These are phyloP conservation scores for Allium cepa DNA, from an alignment of 106 monocot species.

Conservation along the genomic window DNA sequence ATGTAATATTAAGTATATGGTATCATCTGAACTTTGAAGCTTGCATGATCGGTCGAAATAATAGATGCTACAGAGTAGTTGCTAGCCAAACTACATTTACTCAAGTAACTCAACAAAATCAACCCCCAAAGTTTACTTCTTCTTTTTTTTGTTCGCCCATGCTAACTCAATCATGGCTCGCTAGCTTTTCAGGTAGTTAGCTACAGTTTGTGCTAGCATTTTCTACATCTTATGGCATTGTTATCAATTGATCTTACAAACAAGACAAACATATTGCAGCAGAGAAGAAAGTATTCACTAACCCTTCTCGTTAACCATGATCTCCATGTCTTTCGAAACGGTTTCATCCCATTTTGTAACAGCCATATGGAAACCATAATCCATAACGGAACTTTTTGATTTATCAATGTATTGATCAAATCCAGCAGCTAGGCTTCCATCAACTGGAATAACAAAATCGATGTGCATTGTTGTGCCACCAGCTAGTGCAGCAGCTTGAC, in stretches of 20 bases:
- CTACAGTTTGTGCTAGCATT: no score
- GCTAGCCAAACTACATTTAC: no score
- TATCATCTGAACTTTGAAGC: no score
- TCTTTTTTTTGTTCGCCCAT: no score
- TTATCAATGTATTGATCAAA: constrained; percentile 67
- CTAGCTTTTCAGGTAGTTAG: no score
- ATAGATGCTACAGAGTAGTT: no score
- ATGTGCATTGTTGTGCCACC: constrained; percentile 99
- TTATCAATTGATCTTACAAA: neutral
- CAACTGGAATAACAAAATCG: constrained; percentile 91
- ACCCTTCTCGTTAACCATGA: constrained; percentile 98
- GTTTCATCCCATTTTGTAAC: constrained; percentile 95
- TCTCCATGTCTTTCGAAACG: constrained; percentile 87
- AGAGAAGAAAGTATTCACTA: neutral
- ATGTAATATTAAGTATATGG: no score
- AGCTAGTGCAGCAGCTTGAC: constrained; percentile 89
- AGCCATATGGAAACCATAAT: constrained; percentile 98
- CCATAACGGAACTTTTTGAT: constrained; percentile 88
- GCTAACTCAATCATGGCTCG: no score
- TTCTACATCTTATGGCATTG: neutral
- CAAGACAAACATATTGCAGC: neutral
- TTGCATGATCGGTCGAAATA: no score
- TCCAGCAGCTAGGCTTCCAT: constrained; percentile 79
- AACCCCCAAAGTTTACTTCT: no score
- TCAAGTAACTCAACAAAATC: no score